phyloP scores from a whole-genome alignment of 169 alveolate species.

The Theileria orientalis region DNA sequence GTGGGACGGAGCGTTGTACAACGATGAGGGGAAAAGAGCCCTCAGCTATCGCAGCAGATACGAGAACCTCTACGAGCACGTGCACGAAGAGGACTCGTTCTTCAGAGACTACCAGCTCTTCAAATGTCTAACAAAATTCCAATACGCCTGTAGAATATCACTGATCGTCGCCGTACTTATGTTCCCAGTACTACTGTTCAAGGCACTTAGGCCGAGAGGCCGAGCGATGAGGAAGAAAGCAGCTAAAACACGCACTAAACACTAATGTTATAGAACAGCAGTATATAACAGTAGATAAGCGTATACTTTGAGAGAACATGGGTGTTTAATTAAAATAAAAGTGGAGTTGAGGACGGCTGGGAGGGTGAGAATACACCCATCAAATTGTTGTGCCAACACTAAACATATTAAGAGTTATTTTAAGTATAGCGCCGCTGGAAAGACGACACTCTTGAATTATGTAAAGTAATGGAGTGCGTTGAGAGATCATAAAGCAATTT shows the following conservation, averaged over 20 bases:
- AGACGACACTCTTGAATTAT: too few relatives aligned
- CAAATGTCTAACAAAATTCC: background rate
- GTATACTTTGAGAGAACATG: background rate
- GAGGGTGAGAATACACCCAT: too few relatives aligned
- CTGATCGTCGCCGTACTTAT: background rate
- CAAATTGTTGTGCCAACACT: too few relatives aligned
- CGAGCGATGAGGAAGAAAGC: too few relatives aligned
- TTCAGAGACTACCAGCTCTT: conserved; percentile 13
- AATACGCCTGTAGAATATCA: background rate
- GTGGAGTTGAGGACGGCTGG: background rate
- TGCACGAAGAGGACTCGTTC: conserved; percentile 8
- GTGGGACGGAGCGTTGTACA: conserved; percentile 31
- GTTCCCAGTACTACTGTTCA: background rate
- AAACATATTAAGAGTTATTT: too few relatives aligned
- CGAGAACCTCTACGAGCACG: conserved; percentile 21
- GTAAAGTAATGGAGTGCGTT: too few relatives aligned
- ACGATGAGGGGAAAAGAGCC: conserved; percentile 13
- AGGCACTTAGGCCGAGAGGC: too few relatives aligned
- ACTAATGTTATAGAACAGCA: too few relatives aligned
- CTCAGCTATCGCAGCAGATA: conserved; percentile 13
- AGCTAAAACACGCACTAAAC: too few relatives aligned
- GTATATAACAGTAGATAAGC: background rate
- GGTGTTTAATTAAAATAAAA: background rate
- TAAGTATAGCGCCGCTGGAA: too few relatives aligned
- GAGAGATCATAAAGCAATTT: too few relatives aligned